Conservation (phyloP, 306 rosid genomes). For the Medicago arabica region DNA sequence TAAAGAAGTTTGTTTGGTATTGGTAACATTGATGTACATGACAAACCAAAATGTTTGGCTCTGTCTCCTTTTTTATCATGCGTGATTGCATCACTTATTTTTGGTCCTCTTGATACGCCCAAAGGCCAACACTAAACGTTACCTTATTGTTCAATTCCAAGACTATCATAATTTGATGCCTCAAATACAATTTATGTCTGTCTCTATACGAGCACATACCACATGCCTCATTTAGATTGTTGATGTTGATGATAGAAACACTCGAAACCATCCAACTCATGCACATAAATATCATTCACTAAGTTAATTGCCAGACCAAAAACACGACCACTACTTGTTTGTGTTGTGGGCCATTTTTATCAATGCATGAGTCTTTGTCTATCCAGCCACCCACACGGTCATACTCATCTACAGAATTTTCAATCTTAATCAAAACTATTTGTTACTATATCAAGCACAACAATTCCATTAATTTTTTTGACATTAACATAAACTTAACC, state of each 20-base stretch:
- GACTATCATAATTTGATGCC: conserved; percentile 7
- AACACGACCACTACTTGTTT: neutral
- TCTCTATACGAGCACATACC: conserved; percentile 6
- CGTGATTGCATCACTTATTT: conserved; percentile 34
- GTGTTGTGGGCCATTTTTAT: neutral
- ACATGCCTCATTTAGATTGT: neutral
- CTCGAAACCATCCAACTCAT: conserved; percentile 23
- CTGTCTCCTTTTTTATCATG: conserved; percentile 34
- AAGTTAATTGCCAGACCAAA: neutral
- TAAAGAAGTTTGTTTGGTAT: conserved; percentile 43
- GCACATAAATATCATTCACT: neutral
- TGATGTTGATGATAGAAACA: conserved; percentile 26
- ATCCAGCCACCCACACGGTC: conserved; percentile 38
- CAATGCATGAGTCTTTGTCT: neutral
- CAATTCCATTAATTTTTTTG: too few species aligned
- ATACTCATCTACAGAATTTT: conserved; percentile 2
- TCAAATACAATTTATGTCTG: conserved; percentile 22
- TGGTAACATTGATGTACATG: conserved; percentile 1
- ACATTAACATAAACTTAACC: neutral
- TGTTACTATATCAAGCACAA: neutral
- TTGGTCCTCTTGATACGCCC: conserved; percentile 26
- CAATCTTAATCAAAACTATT: conserved; percentile 42
- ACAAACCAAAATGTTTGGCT: conserved; percentile 39
- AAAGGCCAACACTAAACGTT: conserved; percentile 31
- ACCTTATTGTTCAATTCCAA: conserved; percentile 12